A percentile compares a stretch with the other conserved stretches of the same genome.
These are phyloP conservation scores for Marchantia polymorpha DNA, from an alignment of 225 moss, liverwort and hornwort genomes.

Conservation along the genomic window DNA sequence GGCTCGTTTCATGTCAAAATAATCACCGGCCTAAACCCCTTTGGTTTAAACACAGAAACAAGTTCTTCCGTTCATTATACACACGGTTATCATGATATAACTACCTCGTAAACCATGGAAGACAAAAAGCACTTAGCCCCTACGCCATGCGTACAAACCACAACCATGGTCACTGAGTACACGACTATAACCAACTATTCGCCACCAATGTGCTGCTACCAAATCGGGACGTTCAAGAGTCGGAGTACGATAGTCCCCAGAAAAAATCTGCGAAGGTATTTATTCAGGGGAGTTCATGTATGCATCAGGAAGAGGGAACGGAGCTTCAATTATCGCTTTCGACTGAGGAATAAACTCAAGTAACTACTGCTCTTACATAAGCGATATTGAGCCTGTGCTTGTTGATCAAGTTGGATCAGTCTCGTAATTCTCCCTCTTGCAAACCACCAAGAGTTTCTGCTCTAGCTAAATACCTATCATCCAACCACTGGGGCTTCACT, in stretches of 20 bases:
- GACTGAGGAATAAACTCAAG: not conserved
- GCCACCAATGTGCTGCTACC: not conserved
- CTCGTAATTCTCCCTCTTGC: conserved; percentile 2
- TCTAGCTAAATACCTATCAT: conserved; percentile 20
- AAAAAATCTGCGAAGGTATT: not conserved
- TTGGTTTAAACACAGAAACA: too few species aligned
- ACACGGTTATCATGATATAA: too few species aligned
- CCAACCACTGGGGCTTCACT: conserved; percentile 18
- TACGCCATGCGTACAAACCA: too few species aligned
- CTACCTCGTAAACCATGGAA: too few species aligned
- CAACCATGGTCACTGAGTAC: too few species aligned
- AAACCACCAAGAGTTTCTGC: conserved; percentile 16
- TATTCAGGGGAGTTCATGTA: not conserved
- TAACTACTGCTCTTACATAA: conserved; percentile 4
- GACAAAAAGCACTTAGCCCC: not conserved
- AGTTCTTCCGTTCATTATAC: too few species aligned
- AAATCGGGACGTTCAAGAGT: not conserved
- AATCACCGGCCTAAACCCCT: too few species aligned
- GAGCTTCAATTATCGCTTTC: conserved; percentile 1
- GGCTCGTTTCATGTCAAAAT: too few species aligned
- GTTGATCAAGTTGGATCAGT: conserved; percentile 17
- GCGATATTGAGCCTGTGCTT: conserved; percentile 10
- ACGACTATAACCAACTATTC: too few species aligned
- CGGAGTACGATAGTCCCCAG: not conserved
- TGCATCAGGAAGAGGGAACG: conserved; percentile 1